Conservation (phyloP, 306 rosid species). For the Macrotyloma uniflorum region DNA sequence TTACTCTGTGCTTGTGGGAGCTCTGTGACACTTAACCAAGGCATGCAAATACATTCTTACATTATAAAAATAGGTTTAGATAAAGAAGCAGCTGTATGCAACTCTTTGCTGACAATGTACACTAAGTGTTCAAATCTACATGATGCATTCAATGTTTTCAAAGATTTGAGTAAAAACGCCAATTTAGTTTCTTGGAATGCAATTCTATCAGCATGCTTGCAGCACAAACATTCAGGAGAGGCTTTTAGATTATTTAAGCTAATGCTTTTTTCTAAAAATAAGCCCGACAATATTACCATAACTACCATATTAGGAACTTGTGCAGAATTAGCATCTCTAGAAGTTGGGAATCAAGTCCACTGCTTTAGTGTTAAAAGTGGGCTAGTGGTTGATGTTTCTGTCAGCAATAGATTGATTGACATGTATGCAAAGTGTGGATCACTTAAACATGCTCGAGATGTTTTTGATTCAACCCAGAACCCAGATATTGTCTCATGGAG, state of each 20-base stretch:
- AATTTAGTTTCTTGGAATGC: conserved; percentile 81
- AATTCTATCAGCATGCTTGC: conserved; percentile 66
- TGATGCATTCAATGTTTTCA: conserved; percentile 60
- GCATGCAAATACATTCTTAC: conserved; percentile 71
- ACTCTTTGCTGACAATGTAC: conserved; percentile 70
- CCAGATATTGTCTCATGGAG: conserved; percentile 82
- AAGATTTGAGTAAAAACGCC: conserved; percentile 44
- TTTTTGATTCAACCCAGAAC: conserved; percentile 54
- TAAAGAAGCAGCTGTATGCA: conserved; percentile 50
- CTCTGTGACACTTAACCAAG: conserved; percentile 59
- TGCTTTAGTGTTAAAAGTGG: conserved; percentile 68
- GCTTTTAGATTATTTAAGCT: conserved; percentile 55
- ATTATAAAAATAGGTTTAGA: conserved; percentile 54
- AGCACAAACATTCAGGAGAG: conserved; percentile 62
- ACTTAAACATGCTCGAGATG: conserved; percentile 55
- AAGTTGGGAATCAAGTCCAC: conserved; percentile 73
- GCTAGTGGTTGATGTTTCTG: conserved; percentile 54
- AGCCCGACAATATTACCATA: conserved; percentile 63
- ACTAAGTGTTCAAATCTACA: conserved; percentile 64
- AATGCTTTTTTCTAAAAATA: conserved; percentile 59
- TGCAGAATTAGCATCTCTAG: conserved; percentile 65
- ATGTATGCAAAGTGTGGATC: conserved; percentile 87
- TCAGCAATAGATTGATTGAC: conserved; percentile 73
- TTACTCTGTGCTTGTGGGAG: conserved; percentile 63
- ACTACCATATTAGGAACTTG: conserved; percentile 64